Evolutionary conservation across 2,329 filamentous ascomycete species (phyloP).

Genomic region (Alternaria angustiovoidea): DNA sequence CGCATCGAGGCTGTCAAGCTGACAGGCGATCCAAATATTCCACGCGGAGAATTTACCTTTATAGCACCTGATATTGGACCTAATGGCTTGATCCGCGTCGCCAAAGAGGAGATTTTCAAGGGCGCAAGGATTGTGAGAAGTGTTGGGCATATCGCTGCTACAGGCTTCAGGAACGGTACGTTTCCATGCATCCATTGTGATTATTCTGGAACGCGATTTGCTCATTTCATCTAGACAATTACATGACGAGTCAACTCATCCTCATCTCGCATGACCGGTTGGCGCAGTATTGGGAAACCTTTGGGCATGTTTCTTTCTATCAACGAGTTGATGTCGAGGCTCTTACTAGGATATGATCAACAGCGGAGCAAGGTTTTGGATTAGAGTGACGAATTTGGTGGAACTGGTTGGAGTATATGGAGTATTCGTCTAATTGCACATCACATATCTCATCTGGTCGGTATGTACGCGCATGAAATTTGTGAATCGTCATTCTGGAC

Average conservation of each 20-base stretch:
- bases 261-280: constrained; percentile 78
- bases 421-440: no score
- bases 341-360: constrained; percentile 31
- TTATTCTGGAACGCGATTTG: no score
- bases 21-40: constrained; percentile 90
- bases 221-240: constrained; percentile 67
- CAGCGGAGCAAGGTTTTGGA: accelerated
- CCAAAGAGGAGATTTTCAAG: constrained; percentile 73
- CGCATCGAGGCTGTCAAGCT: constrained; percentile 85
- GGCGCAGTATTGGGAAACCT: constrained; percentile 80
- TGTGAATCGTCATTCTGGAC: not conserved
- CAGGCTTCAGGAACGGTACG: constrained; percentile 76
- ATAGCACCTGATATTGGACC: constrained; percentile 78
- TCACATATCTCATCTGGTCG: not conserved
- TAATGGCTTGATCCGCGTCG: constrained; percentile 68
- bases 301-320: constrained; percentile 60
- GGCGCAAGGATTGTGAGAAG: constrained; percentile 77
- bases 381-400: not conserved
- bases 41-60: constrained; percentile 84
- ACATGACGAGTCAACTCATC: constrained; percentile 77
- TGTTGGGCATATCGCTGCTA: constrained; percentile 78
- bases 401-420: not conserved
- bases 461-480: not conserved
- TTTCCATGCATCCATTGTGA: constrained; percentile 5
- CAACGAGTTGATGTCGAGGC: constrained; percentile 57